Evolutionary conservation across 1,139 yeast genomes (phyloP).

Genomic region (Yamadazyma atlantica): DNA sequence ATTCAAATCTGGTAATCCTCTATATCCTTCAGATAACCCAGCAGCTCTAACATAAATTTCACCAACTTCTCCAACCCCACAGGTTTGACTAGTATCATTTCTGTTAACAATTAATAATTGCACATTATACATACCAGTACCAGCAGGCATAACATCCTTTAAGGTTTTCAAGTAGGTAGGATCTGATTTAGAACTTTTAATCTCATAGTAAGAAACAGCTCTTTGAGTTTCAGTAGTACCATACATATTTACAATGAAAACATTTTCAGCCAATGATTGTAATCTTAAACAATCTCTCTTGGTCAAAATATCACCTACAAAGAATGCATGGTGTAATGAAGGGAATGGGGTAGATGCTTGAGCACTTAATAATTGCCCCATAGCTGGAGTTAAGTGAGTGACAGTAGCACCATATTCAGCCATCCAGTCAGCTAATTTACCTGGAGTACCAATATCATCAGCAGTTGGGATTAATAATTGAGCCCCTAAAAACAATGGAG

Average conservation of each 20-base stretch:
- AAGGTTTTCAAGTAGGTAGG: slow-evolving; percentile 75
- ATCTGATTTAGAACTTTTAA: slow-evolving; percentile 68
- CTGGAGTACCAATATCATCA: slow-evolving; percentile 98
- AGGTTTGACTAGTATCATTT: slow-evolving; percentile 79
- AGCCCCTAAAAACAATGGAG: slow-evolving; percentile 96
- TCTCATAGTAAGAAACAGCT: slow-evolving; percentile 92
- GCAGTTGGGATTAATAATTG: slow-evolving; percentile 89
- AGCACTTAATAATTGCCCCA: slow-evolving; percentile 96
- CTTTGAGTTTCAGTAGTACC: slow-evolving; percentile 99
- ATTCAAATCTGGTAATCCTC: slow-evolving; percentile 87
- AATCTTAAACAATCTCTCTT: slow-evolving; percentile 93
- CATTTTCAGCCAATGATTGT: slow-evolving; percentile 89
- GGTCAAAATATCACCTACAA: slow-evolving; percentile 96
- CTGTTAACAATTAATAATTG: slow-evolving; percentile 93
- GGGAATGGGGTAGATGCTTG: slow-evolving; percentile 94
- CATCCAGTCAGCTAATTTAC: slow-evolving; percentile 97
- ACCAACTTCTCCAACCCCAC: slow-evolving; percentile 99
- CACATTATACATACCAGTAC: slow-evolving; percentile 94
- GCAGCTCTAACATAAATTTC: slow-evolving; percentile 98
- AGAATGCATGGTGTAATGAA: slow-evolving; percentile 89
- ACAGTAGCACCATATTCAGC: slow-evolving; percentile 86
- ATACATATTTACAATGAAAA: slow-evolving; percentile 92
- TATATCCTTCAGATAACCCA: slow-evolving; percentile 94
- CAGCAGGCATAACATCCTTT: slow-evolving; percentile 98
- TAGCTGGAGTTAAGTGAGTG: slow-evolving; percentile 97